Base-by-base conservation (phyloP, 202 grass and related monocot species). In the Schoenoplectus tabernaemontani region DNA sequence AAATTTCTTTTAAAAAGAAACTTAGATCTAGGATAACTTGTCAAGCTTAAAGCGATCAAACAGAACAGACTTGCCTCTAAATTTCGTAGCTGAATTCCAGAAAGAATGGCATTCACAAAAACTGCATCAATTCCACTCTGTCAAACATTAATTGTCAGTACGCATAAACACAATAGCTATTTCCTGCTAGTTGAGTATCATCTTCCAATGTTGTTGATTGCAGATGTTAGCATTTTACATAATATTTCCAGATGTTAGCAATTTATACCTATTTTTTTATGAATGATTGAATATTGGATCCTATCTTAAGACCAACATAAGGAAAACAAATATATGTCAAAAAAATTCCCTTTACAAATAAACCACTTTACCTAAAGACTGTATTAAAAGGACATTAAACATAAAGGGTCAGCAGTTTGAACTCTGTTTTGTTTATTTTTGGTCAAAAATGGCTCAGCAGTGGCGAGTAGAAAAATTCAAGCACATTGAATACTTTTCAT, bases 101-200 rank as follows among this genome's bases (percentile, higher is more conserved):
- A 89, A 81, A 98, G 88, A 87, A 89, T 90, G 15, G 91, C 76
- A 84, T 98, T 98, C 56, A 98, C 81, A 20, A 98, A 95, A 86
- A 98, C 39, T 83, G 95, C 95, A 92, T 98, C 86, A 76, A 95
- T 82, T 80, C 51, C 78, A 84, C 83, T 87, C 89, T 98, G 84
- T 67, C 80, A 82, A 36, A 80, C 7, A 34, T 48, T 28, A 63
- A 64, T 11, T 33, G 30, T 60, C 37, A 61, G 57, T 78, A 16
- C 41, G 10, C 53, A 60, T 78, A 68, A 68, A 42, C 36, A 53
- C 33, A 47, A 70, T 15, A 75, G 26, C 46, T 53, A 19, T 23
- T 73, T 32, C n/a, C 15, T 34, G 15, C 33, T n/a, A n/a, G n/a
- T n/a, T n/a, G n/a, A n/a, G n/a, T n/a, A n/a, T n/a, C n/a, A n/a